phyloP scores from a whole-genome alignment of 352 stramenopile species.

The Globisporangium viniferum region DNA sequence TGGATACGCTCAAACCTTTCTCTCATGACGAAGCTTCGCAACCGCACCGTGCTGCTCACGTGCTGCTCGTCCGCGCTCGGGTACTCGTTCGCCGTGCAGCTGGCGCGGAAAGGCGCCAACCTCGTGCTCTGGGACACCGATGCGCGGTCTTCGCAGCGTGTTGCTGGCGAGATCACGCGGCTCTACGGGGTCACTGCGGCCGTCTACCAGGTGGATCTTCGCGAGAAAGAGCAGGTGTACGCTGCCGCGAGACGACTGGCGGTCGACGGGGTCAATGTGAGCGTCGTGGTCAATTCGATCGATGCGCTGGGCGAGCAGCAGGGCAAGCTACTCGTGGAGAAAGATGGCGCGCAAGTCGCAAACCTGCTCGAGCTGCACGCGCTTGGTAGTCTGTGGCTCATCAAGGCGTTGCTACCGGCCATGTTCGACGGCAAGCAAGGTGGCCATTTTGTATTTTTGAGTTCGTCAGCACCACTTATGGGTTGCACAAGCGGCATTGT shows the following conservation, averaged over 20 bases:
- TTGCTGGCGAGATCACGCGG: constrained; percentile 15
- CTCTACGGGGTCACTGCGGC: constrained; percentile 9
- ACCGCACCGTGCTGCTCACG: constrained; percentile 18
- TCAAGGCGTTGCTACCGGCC: constrained; percentile 12
- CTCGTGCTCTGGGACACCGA: constrained; percentile 20
- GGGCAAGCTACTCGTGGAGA: neutral
- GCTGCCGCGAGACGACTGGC: neutral
- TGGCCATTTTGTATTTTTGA: constrained; percentile 20
- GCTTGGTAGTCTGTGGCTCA: constrained; percentile 16
- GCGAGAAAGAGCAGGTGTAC: constrained; percentile 9
- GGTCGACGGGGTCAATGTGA: neutral
- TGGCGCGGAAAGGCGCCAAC: constrained; percentile 15
- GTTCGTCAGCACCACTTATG: constrained; percentile 14
- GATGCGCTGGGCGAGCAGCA: constrained; percentile 3
- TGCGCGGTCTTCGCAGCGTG: constrained; percentile 10
- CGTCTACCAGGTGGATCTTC: constrained; percentile 16
- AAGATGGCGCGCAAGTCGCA: constrained; percentile 1
- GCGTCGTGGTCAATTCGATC: constrained; percentile 14
- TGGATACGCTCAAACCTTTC: no score
- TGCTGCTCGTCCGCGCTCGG: constrained; percentile 19
- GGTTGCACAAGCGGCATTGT: constrained; percentile 3
- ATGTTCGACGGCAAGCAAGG: constrained; percentile 13
- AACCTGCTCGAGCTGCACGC: constrained; percentile 6
- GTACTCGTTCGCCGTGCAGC: constrained; percentile 19
- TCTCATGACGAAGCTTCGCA: constrained; percentile 23